Conservation (phyloP, 139 green algal genomes). For the Haematococcus lacustris region DNA sequence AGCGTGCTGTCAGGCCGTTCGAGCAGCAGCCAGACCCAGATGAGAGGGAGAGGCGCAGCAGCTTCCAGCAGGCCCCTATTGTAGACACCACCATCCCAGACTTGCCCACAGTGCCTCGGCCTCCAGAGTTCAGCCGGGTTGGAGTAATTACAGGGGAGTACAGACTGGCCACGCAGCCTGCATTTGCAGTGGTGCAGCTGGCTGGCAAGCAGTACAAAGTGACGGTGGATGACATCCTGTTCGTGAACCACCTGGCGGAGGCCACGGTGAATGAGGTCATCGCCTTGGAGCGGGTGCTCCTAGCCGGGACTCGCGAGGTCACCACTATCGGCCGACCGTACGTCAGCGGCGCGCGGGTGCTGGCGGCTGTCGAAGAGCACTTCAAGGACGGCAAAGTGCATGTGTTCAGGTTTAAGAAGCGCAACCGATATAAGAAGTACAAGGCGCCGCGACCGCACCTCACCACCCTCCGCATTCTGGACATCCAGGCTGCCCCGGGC, state of each 20-base stretch:
- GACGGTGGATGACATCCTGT: constrained; percentile 39
- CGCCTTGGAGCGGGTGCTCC: constrained; percentile 29
- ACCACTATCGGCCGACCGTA: constrained; percentile 34
- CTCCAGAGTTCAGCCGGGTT: constrained; percentile 12
- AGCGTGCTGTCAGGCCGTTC: constrained; percentile 26
- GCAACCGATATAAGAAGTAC: constrained; percentile 41
- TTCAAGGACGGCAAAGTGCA: constrained; percentile 33
- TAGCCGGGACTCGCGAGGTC: constrained; percentile 18
- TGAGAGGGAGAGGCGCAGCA: neutral
- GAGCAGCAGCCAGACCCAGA: neutral
- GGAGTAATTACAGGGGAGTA: constrained; percentile 28
- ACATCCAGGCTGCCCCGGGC: too few relatives aligned
- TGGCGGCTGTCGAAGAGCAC: constrained; percentile 38
- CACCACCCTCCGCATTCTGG: constrained; percentile 34
- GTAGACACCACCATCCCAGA: constrained; percentile 29
- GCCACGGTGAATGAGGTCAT: constrained; percentile 37
- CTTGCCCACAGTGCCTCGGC: constrained; percentile 17
- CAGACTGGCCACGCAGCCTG: constrained; percentile 11
- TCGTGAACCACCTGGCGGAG: constrained; percentile 26
- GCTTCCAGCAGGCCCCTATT: neutral
- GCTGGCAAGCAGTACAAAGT: constrained; percentile 40
- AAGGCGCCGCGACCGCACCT: constrained; percentile 20
- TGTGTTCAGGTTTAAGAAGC: constrained; percentile 42
- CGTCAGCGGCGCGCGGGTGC: constrained; percentile 20
- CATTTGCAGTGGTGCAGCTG: constrained; percentile 30